Conservation (phyloP, 2,329 filamentous ascomycete species). For the Talaromyces sp. region DNA sequence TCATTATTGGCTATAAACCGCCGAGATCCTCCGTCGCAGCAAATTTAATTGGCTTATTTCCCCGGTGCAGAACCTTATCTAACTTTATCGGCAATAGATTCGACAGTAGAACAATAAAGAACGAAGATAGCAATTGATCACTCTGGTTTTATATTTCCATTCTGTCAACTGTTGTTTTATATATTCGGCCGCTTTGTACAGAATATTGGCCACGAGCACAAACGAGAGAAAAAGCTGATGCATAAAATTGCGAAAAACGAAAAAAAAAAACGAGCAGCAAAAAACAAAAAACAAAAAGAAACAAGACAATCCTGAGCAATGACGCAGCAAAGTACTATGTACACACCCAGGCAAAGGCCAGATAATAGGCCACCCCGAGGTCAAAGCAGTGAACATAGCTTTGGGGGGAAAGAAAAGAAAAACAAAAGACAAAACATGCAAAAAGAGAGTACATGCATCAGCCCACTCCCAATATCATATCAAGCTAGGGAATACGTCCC, state of each 20-base stretch:
- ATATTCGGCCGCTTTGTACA: not conserved
- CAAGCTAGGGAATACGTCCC: not conserved
- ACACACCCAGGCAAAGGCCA: not conserved
- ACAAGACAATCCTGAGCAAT: not conserved
- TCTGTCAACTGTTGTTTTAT: not conserved
- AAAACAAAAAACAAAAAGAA: not conserved
- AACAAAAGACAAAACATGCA: not conserved
- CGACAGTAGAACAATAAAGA: too few species aligned
- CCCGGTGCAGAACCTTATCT: not conserved
- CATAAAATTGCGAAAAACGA: not conserved
- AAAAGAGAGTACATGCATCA: not conserved
- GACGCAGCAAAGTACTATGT: not conserved
- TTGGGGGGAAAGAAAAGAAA: not conserved
- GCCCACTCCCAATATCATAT: not conserved
- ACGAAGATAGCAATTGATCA: not conserved
- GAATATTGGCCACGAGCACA: not conserved
- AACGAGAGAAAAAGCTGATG: not conserved
- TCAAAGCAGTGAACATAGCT: not conserved
- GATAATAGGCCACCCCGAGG: not conserved
- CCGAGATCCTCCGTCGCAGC: not conserved
- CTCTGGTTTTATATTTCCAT: not conserved
- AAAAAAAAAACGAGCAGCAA: not conserved
- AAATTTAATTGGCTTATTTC: not conserved
- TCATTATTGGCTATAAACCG: not conserved
- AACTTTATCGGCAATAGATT: not conserved